Evolutionary conservation across 2,329 filamentous ascomycete species (phyloP).

Genomic region (Apiospora rasikravindrae): DNA sequence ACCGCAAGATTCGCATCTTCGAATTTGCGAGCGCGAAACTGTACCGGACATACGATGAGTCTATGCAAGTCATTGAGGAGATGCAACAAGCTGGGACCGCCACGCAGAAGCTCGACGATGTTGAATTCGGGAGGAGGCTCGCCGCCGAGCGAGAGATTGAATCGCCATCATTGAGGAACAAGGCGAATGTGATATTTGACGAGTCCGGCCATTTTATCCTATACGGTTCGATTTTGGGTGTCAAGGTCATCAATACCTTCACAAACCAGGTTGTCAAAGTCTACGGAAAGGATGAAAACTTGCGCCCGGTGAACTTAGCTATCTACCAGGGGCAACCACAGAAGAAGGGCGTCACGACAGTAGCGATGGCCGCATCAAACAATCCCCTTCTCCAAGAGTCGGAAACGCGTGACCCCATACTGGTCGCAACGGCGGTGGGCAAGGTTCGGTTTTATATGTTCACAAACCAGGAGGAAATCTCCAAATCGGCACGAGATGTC

Average conservation of each 20-base stretch:
- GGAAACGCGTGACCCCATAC: conserved; percentile 86
- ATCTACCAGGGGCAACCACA: conserved; percentile 95
- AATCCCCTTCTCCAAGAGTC: conserved; percentile 94
- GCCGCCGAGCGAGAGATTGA: conserved; percentile 89
- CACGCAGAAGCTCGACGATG: conserved; percentile 79
- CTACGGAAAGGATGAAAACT: conserved; percentile 87
- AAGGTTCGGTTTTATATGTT: conserved; percentile 99
- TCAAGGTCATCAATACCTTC: conserved; percentile 95
- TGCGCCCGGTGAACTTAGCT: conserved; percentile 81
- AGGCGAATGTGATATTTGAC: conserved; percentile 90
- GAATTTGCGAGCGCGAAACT: conserved; percentile 90
- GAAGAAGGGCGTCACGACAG: conserved; percentile 90
- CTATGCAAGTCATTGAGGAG: conserved; percentile 82
- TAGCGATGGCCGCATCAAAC: conserved; percentile 94
- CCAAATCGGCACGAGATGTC: conserved; percentile 84
- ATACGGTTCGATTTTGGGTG: conserved; percentile 89
- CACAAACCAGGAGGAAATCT: conserved; percentile 84
- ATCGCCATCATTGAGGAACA: conserved; percentile 66
- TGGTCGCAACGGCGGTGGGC: conserved; percentile 81
- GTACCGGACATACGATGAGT: conserved; percentile 93
- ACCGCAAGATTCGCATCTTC: conserved; percentile 91
- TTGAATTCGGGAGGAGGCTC: conserved; percentile 89
- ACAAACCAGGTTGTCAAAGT: conserved; percentile 92
- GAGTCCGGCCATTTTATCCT: conserved; percentile 95
- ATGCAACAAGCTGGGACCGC: conserved; percentile 96